Evolutionary conservation across 2,329 filamentous ascomycete genomes (phyloP).

Genomic region (Magnaporthiopsis rhizophila): DNA sequence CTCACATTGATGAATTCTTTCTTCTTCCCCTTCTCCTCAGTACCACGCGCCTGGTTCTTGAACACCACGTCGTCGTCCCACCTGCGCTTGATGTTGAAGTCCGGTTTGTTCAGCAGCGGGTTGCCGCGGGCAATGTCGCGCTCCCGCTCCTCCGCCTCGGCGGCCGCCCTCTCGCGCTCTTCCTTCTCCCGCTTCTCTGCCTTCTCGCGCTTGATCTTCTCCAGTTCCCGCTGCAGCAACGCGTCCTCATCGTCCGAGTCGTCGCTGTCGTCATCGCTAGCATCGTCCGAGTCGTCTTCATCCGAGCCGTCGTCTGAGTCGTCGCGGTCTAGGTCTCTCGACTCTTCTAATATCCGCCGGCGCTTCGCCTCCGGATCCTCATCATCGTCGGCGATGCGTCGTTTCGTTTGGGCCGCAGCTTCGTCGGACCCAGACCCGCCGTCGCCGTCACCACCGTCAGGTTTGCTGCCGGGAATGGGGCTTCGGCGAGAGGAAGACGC

Average conservation of each 20-base stretch:
- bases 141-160: slow-evolving; percentile 77
- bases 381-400: slow-evolving; percentile 29
- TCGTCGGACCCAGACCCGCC: slow-evolving; percentile 35
- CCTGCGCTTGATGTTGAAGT: slow-evolving; percentile 83
- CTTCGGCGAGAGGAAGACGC: slow-evolving; percentile 41
- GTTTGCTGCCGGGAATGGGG: slow-evolving; percentile 34
- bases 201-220: slow-evolving; percentile 84
- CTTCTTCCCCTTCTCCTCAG: slow-evolving; percentile 77
- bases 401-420: slow-evolving; percentile 47
- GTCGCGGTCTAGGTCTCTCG: slow-evolving; percentile 78
- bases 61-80: slow-evolving; percentile 99
- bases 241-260: slow-evolving; percentile 75
- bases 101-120: slow-evolving; percentile 77
- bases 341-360: slow-evolving; percentile 78
- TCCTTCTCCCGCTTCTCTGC: slow-evolving; percentile 74
- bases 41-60: slow-evolving; percentile 95
- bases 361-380: slow-evolving; percentile 76
- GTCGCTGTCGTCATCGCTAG: slow-evolving; percentile 64
- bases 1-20: slow-evolving; percentile 95
- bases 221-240: slow-evolving; percentile 83
- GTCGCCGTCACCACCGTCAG: slow-evolving; percentile 39
- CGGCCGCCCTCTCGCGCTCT: slow-evolving; percentile 71
- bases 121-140: slow-evolving; percentile 88
- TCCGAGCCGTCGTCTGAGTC: slow-evolving; percentile 37
- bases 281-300: slow-evolving; percentile 55